Evolutionary conservation across 257 asterid genomes (phyloP), one percentile per base, ranked within the genome.

Genomic region (Solanum chaucha): DNA sequence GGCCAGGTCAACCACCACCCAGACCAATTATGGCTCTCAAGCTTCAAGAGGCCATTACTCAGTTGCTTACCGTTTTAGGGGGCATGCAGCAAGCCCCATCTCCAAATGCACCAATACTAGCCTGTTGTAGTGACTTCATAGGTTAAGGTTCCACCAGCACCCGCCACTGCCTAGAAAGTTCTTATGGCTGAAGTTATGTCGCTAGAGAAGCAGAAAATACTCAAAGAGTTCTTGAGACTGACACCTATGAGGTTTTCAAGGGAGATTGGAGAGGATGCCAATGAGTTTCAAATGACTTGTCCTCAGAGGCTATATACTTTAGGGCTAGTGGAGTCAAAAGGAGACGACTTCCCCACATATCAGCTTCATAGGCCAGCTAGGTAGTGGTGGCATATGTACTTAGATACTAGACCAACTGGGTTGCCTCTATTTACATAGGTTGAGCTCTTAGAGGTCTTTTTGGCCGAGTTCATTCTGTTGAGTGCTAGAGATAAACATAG

Each of bases 101-200:
- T 55, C 64, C 64, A 55, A 19, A 19, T 3, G 24, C 64, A 55
- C 61, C n/a, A 2, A 2, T 17, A 51, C 61, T 17, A 51, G 9
- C 22, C 0, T 51, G 1, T 0, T 17, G 1, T 5, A 17, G 1
- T 17, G 61, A 17, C 3, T 51, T 0, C n/a, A 51, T 17, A 6
- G 4, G 22, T 17, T 51, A 17, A 17, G 22, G 61, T 51, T 15
- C n/a, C n/a, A 55, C 64, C 59, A 17, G 0, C 64, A 19, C 24
- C n/a, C 24, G 4, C 2, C 10, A 55, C 1, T 6, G 0, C n/a
- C 64, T 19, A 55, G 22, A 15, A 0, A 55, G n/a, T 17, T 55
- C 8, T 55, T 55, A 17, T 17, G 61, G 61, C 3, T 15, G n/a
- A 17, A 6, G n/a, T 3, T 55, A 19, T 55, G 4, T 55, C 10